phyloP scores from a whole-genome alignment of 805 yeast genomes.

The Pichia exigua region DNA sequence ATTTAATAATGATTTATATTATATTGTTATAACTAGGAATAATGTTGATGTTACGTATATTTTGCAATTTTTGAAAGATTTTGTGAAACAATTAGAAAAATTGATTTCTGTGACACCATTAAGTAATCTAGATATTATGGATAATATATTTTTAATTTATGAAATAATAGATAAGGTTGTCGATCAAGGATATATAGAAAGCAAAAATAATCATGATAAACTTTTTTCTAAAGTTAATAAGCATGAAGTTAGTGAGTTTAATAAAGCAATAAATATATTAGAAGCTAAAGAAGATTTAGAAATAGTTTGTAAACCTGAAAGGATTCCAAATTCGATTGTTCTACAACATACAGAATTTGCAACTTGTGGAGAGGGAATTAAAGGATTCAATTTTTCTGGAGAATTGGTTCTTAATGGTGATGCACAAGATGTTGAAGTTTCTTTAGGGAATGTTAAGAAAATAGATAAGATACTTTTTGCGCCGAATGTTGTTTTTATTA shows the following conservation, averaged over 20 bases:
- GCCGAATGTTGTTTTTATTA: neutral
- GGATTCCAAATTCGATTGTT: neutral
- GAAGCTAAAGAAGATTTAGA: neutral
- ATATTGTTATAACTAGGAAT: conserved; percentile 83
- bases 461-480: neutral
- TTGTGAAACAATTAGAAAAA: conserved; percentile 46
- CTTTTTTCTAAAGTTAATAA: conserved; percentile 17
- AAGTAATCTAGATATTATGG: conserved; percentile 31
- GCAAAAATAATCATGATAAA: neutral
- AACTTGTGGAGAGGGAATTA: neutral
- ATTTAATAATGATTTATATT: conserved; percentile 54
- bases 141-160: conserved; percentile 61
- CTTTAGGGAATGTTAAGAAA: neutral
- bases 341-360: neutral
- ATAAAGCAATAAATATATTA: neutral
- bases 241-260: neutral
- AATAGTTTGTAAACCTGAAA: neutral
- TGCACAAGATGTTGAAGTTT: neutral
- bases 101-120: conserved; percentile 20
- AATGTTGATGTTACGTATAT: conserved; percentile 79
- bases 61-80: conserved; percentile 66
- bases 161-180: conserved; percentile 71
- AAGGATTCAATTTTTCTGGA: neutral
- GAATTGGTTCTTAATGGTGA: neutral
- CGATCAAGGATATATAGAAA: conserved; percentile 71